Base-by-base conservation (phyloP, 805 yeast genomes). In the Candida corydali region DNA sequence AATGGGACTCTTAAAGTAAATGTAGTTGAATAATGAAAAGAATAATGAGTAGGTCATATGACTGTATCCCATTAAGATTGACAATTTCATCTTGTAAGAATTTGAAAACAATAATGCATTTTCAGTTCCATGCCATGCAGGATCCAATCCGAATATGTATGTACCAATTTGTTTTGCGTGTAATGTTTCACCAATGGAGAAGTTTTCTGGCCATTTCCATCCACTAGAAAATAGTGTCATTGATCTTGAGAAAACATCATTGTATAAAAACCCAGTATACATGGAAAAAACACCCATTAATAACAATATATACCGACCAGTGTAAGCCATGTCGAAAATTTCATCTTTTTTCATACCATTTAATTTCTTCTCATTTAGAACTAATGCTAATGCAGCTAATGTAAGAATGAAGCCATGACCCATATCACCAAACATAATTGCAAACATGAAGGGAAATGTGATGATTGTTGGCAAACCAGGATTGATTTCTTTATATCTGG, bases 391-490 rank as follows among this genome's bases (percentile, higher is more conserved):
- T 1, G 94, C 95, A 12, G 87, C 86, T 39, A 83, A 59, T 37
- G 82, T 74, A 59, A 93, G 68, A 32, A 93, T 76, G 41, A 88
- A 75, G 5, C 98, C 98, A 66, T 93, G 98, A 11, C 98, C 98
- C 41, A 89, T 58, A 68, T 93, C 98, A 70, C 98, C 98, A 70
- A 93, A 93, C 98, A 93, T 93, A 51, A 93, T 83, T 19, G 98
- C 97, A 66, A 93, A 93, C 95, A 93, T 85, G 60, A 93, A 93
- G 17, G 98, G 98, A 69, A 93, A 93, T 0, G 98, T 93, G 17
- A 93, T 82, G 32, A 87, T 78, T 1, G 98, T 91, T 3, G 98
- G 91, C 45, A 93, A 69, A 37, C 95, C 98, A 4, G 98, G 96
- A 59, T 93, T 93, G 19, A 93, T 93, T 61, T 93, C 98, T 50